These are phyloP conservation scores for Mucor mucedo DNA, from an alignment of 371 early-diverging fungal species.

Conservation along the genomic window DNA sequence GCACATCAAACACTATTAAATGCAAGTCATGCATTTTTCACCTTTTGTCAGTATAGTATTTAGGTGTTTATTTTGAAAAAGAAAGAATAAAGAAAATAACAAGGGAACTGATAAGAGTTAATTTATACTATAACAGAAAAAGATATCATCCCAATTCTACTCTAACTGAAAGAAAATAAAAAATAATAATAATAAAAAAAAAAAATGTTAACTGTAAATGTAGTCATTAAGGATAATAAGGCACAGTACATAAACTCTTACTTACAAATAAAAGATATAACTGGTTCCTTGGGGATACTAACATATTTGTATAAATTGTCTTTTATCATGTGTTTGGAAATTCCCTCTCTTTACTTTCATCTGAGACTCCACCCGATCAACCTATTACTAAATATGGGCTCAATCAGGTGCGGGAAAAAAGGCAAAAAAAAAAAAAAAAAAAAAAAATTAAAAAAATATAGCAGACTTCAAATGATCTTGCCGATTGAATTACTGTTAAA, in stretches of 20 bases:
- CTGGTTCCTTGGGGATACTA: not conserved
- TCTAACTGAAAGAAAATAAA: not conserved
- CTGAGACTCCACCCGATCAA: constrained; percentile 5
- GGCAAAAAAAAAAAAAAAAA: not conserved
- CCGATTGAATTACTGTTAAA: constrained; percentile 10
- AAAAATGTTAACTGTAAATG: not conserved
- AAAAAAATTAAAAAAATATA: no score
- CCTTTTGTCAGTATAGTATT: no score
- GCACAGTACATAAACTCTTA: constrained; percentile 1
- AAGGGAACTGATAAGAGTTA: no score
- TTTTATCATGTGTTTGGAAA: not conserved
- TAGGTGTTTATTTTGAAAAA: no score
- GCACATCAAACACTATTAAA: no score
- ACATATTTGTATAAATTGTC: constrained; percentile 1
- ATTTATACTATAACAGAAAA: no score
- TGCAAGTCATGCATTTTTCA: no score
- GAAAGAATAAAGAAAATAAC: no score
- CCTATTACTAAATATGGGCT: not conserved
- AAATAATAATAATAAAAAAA: not conserved
- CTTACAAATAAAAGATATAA: not conserved
- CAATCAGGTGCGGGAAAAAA: not conserved
- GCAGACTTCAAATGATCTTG: not conserved
- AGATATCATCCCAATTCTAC: no score
- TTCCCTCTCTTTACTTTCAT: not conserved
- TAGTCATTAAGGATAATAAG: not conserved